Conservation (phyloP, 768 basidiomycete species). For the Boletus rubescentipes region DNA sequence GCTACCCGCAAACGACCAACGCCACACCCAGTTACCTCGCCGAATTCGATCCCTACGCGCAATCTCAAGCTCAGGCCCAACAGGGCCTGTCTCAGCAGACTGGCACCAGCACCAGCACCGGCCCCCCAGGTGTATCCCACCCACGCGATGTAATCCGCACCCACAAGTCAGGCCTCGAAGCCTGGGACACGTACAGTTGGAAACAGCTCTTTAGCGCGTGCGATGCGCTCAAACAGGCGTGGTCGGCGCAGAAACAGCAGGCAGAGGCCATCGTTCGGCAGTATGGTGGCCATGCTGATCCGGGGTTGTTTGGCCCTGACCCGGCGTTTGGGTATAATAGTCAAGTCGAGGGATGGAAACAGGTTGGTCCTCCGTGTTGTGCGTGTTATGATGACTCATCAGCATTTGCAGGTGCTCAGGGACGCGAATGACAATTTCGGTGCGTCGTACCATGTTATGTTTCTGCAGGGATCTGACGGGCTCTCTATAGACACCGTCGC, state of each 20-base stretch:
- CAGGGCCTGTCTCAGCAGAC: background rate
- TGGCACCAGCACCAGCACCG: background rate
- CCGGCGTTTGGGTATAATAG: conserved; percentile 46
- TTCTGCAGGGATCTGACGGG: background rate
- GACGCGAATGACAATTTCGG: conserved; percentile 56
- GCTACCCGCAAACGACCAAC: conserved; percentile 24
- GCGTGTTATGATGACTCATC: background rate
- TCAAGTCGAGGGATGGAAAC: conserved; percentile 58
- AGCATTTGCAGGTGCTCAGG: conserved; percentile 45
- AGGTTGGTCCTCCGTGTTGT: conserved; percentile 35
- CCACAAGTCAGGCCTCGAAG: conserved; percentile 67
- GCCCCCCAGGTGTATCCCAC: conserved; percentile 44
- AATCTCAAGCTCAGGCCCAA: conserved; percentile 5
- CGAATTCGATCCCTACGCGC: conserved; percentile 43
- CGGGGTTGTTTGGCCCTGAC: conserved; percentile 24
- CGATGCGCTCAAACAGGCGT: conserved; percentile 63
- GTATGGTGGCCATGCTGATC: conserved; percentile 41
- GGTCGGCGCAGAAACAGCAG: conserved; percentile 61
- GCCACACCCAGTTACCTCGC: conserved; percentile 28
- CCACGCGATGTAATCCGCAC: conserved; percentile 66
- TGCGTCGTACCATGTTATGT: conserved; percentile 24
- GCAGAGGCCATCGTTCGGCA: conserved; percentile 46
- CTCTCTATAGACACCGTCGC: conserved; percentile 43
- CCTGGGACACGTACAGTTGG: conserved; percentile 71
- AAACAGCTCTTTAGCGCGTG: conserved; percentile 64